These are phyloP conservation scores for Cicer arietinum DNA, from an alignment of 306 rosid genomes.

Conservation along the genomic window DNA sequence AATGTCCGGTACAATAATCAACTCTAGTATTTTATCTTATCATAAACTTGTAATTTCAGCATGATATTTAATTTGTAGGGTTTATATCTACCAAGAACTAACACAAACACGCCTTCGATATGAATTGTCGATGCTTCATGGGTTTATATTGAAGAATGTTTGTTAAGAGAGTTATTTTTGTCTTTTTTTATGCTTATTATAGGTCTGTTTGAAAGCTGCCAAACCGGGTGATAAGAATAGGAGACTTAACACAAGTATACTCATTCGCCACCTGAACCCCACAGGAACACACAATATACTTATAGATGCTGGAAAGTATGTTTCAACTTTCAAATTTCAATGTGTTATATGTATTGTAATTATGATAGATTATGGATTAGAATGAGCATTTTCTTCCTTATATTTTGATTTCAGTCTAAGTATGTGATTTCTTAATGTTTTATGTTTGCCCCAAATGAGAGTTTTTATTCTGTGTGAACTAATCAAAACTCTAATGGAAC, in stretches of 20 bases:
- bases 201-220: constrained; percentile 84
- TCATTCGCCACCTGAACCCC: constrained; percentile 63
- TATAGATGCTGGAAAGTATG: constrained; percentile 94
- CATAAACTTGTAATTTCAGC: background rate
- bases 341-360: background rate
- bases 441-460: constrained; percentile 2
- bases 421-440: constrained; percentile 36
- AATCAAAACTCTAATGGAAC: constrained; percentile 14
- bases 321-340: constrained; percentile 24
- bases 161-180: constrained; percentile 12
- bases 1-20: constrained; percentile 63
- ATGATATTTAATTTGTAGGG: constrained; percentile 31
- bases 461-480: background rate
- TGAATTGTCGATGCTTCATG: too few species aligned
- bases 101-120: too few species aligned
- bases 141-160: background rate
- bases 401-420: constrained; percentile 21
- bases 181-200: constrained; percentile 13
- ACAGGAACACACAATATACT: constrained; percentile 72
- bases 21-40: background rate
- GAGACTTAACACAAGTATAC: constrained; percentile 91
- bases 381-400: constrained; percentile 14
- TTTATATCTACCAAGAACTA: constrained; percentile 1
- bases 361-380: constrained; percentile 20
- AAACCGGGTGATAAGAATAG: constrained; percentile 77